Percentiles rank a stretch among this genome's conserved stretches.
Conservation (phyloP, 441 rosid genomes). For the Pelargonium australe region DNA sequence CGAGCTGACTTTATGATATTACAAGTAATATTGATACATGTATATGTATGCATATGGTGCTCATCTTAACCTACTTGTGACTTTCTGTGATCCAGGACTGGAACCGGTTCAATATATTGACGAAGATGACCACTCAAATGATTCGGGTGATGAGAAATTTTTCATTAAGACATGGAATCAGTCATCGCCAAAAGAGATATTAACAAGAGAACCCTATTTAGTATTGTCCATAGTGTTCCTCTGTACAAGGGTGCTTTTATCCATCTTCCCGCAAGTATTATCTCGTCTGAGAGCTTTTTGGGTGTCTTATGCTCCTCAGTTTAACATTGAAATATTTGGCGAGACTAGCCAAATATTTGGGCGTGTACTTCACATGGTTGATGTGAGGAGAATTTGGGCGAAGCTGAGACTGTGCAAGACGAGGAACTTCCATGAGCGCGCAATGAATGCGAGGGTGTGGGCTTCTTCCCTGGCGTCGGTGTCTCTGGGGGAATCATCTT, state of each 20-base stretch:
- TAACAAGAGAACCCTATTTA: conserved; percentile 53
- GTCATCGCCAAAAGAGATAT: conserved; percentile 33
- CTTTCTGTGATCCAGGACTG: conserved; percentile 36
- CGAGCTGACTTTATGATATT: not conserved
- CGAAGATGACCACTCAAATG: conserved; percentile 24
- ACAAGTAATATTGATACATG: too few relatives aligned
- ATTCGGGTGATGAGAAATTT: conserved; percentile 21
- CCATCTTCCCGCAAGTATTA: conserved; percentile 37
- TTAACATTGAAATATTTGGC: conserved; percentile 76
- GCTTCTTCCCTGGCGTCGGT: conserved; percentile 87
- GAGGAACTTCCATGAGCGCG: conserved; percentile 66
- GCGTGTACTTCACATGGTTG: conserved; percentile 57
- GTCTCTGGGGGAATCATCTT: conserved; percentile 64
- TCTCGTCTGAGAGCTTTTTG: conserved; percentile 54
- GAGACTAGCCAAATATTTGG: conserved; percentile 65
- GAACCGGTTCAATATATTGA: conserved; percentile 45
- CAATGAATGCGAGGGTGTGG: conserved; percentile 70
- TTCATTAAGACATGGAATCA: conserved; percentile 29
- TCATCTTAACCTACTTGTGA: conserved; percentile 1
- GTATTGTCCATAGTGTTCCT: conserved; percentile 45
- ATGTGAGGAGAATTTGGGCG: conserved; percentile 73
- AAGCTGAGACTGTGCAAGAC: conserved; percentile 56
- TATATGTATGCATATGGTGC: not conserved
- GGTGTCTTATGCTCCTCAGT: conserved; percentile 45
- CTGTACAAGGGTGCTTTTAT: conserved; percentile 38